These are phyloP conservation scores for Tolypocladium pustulatum DNA, from an alignment of 2,329 filamentous ascomycete species.

Conservation along the genomic window DNA sequence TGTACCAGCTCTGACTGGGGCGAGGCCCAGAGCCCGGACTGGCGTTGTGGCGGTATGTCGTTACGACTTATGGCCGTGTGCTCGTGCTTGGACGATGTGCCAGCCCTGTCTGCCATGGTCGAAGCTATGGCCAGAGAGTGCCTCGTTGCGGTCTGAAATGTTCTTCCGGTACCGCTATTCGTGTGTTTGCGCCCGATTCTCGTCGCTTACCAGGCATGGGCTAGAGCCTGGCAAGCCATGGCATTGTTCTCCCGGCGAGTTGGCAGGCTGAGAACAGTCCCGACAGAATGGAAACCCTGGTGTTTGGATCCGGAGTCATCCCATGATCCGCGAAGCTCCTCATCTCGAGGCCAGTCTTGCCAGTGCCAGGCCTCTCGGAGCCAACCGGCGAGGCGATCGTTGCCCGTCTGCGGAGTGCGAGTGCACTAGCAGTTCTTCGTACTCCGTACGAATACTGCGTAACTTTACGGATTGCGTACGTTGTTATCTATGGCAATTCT, in stretches of 20 bases:
- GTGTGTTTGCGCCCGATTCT: not conserved
- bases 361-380: not conserved
- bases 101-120: not conserved
- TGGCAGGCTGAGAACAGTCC: not conserved
- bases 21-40: not conserved
- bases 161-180: not conserved
- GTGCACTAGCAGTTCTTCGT: not conserved
- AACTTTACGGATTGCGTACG: not conserved
- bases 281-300: constrained; percentile 4
- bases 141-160: not conserved
- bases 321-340: not conserved
- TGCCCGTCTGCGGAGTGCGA: not conserved
- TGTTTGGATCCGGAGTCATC: not conserved
- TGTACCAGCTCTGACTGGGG: not conserved
- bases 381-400: not conserved
- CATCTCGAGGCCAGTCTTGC: not conserved
- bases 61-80: not conserved
- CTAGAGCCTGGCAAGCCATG: not conserved
- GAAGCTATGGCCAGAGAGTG: not conserved
- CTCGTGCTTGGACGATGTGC: not conserved
- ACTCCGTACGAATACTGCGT: not conserved
- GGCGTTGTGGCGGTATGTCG: not conserved
- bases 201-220: not conserved
- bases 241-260: not conserved
- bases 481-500: not conserved